phyloP scores from a whole-genome alignment of 257 asterid species.

The Anisodus acutangulus region DNA sequence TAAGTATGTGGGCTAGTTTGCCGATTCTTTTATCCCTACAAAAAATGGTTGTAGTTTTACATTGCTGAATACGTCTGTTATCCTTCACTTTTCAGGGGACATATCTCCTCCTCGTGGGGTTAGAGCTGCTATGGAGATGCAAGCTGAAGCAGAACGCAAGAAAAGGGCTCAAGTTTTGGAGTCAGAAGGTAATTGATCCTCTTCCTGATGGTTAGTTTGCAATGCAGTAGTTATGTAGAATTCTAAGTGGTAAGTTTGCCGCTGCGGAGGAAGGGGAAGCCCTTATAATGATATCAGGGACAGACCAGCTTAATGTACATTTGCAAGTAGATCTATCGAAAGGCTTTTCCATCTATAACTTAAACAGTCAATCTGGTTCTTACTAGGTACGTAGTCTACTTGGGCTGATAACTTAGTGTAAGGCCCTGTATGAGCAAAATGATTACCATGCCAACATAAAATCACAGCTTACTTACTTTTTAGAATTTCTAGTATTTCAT shows the following conservation, averaged over 20 bases:
- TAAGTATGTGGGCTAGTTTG: constrained; percentile 60
- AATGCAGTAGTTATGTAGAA: neutral
- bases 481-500: neutral
- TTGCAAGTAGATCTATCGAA: neutral
- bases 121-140: constrained; percentile 96
- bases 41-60: neutral
- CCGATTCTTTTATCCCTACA: neutral
- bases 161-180: constrained; percentile 89
- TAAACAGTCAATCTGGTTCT: neutral
- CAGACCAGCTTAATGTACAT: neutral
- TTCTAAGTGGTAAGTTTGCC: neutral
- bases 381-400: neutral
- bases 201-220: constrained; percentile 4
- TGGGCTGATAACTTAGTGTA: neutral
- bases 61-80: neutral
- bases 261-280: neutral
- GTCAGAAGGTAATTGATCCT: constrained; percentile 70
- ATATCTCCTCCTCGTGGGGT: constrained; percentile 91
- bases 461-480: neutral
- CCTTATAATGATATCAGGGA: constrained; percentile 4
- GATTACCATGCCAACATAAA: neutral
- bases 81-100: constrained; percentile 59
- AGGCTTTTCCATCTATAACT: neutral
- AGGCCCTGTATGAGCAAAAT: neutral
- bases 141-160: constrained; percentile 97